Evolutionary conservation across 176 grass and related monocot species (phyloP).

Genomic region (Puya raimondii): DNA sequence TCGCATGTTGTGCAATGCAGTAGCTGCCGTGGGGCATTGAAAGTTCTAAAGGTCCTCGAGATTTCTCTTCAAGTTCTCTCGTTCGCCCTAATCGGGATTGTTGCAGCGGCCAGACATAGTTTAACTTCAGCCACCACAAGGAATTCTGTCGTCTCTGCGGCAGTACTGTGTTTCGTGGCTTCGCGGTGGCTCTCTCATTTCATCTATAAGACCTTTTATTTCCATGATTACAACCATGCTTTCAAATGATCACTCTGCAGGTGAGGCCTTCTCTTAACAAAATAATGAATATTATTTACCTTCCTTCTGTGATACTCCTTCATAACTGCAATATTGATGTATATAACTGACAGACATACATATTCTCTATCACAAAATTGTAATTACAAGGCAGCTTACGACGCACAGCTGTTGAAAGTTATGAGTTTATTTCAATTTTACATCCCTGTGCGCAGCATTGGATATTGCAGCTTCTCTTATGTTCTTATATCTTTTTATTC

Average conservation of each 20-base stretch:
- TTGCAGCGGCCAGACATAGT: constrained; percentile 39
- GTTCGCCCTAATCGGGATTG: constrained; percentile 37
- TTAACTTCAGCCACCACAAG: constrained; percentile 25
- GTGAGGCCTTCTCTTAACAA: background rate
- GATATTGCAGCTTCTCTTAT: too few species aligned
- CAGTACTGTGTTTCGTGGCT: constrained; percentile 52
- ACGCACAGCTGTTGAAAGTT: too few species aligned
- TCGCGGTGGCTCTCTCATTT: constrained; percentile 62
- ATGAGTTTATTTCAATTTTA: too few species aligned
- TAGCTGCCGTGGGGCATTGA: constrained; percentile 50
- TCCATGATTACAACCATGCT: constrained; percentile 82
- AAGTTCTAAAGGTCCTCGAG: constrained; percentile 45
- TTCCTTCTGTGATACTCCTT: too few species aligned
- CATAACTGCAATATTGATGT: too few species aligned
- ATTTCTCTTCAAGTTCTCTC: constrained; percentile 47
- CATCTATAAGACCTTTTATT: constrained; percentile 84
- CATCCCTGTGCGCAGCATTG: too few species aligned
- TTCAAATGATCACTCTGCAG: constrained; percentile 37
- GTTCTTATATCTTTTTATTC: too few species aligned
- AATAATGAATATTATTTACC: background rate
- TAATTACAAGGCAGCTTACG: too few species aligned
- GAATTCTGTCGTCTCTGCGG: constrained; percentile 16
- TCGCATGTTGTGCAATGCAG: constrained; percentile 76
- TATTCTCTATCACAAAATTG: too few species aligned
- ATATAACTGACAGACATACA: too few species aligned